Conservation (phyloP, 441 rosid species). For the Brassica hybrid region DNA sequence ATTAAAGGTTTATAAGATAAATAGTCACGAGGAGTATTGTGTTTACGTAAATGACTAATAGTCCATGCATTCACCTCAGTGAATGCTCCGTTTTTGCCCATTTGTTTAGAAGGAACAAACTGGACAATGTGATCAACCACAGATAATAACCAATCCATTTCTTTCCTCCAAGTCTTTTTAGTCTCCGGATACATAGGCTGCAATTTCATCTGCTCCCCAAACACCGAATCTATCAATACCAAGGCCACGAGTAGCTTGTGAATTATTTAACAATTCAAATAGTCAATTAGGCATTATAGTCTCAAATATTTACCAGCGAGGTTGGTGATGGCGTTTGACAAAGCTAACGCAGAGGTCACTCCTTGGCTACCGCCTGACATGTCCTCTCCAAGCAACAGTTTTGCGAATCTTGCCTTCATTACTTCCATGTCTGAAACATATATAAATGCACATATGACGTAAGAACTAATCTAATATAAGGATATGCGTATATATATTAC, state of each 20-base stretch:
- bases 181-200: constrained; percentile 60
- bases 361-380: constrained; percentile 74
- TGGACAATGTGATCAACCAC: constrained; percentile 68
- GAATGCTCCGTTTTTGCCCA: constrained; percentile 50
- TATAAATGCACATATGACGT: not conserved
- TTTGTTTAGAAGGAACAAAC: constrained; percentile 64
- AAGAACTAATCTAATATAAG: not conserved
- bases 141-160: constrained; percentile 69
- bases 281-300: not conserved
- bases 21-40: not conserved
- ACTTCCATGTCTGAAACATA: constrained; percentile 48
- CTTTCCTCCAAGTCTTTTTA: constrained; percentile 60
- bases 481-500: not conserved
- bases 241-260: no score
- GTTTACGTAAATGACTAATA: not conserved
- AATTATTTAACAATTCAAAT: not conserved
- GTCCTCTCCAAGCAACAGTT: constrained; percentile 66
- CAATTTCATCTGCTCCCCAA: constrained; percentile 50
- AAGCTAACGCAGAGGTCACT: constrained; percentile 62
- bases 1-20: not conserved
- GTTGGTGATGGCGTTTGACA: constrained; percentile 65
- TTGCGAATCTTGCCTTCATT: constrained; percentile 64
- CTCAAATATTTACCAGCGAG: constrained; percentile 51
- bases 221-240: no score
- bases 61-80: constrained; percentile 45